phyloP scores from a whole-genome alignment of 371 early-diverging fungal species.

The Dentiscutata heterogama region DNA sequence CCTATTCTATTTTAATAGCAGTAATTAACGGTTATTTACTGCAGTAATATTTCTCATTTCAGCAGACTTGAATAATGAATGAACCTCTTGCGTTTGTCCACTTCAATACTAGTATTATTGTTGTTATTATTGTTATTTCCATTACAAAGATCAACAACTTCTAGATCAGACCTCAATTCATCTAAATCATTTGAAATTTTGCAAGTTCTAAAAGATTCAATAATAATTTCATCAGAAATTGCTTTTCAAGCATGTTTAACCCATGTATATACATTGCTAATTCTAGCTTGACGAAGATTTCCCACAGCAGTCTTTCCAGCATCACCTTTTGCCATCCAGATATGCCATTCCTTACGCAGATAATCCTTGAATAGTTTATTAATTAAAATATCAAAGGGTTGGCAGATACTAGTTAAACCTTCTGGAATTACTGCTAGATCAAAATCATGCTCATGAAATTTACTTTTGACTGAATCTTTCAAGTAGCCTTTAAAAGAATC shows the following conservation, averaged over 20 bases:
- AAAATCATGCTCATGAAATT: neutral
- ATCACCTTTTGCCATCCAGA: slow-evolving; percentile 13
- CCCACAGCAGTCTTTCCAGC: slow-evolving; percentile 1
- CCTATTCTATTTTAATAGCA: too few relatives aligned
- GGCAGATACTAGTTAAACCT: slow-evolving; percentile 24
- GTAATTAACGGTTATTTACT: too few relatives aligned
- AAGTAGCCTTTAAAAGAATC: slow-evolving; percentile 6
- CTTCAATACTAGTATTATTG: too few relatives aligned
- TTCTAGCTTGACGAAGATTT: neutral
- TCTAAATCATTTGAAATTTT: neutral
- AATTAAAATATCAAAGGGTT: slow-evolving; percentile 1
- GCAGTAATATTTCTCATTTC: too few relatives aligned
- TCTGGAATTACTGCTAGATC: slow-evolving; percentile 10
- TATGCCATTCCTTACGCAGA: slow-evolving; percentile 26
- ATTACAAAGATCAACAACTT: too few relatives aligned
- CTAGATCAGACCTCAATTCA: neutral
- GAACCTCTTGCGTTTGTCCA: too few relatives aligned
- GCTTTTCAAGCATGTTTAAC: slow-evolving; percentile 11
- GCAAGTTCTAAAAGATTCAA: neutral
- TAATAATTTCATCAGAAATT: neutral
- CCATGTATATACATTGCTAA: neutral
- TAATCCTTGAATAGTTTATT: slow-evolving; percentile 24
- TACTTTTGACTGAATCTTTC: slow-evolving; percentile 22
- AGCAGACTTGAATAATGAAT: too few relatives aligned
- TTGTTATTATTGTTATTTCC: too few relatives aligned